phyloP scores from a whole-genome alignment of 495 filamentous ascomycete genomes.

The Aspergillus taichungensis region DNA sequence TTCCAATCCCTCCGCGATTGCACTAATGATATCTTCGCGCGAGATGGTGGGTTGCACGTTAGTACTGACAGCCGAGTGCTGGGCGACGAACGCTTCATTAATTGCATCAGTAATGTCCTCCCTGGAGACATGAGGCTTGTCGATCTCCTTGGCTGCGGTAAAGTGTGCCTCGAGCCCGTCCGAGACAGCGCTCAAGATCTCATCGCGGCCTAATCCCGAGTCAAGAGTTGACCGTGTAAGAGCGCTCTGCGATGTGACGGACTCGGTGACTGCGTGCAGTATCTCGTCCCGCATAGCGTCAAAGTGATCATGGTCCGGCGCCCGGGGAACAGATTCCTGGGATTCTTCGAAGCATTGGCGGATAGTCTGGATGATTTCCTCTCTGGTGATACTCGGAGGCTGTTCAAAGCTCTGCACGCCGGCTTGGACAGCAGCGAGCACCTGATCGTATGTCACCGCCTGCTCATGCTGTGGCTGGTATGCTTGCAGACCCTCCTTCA shows the following conservation, averaged over 20 bases:
- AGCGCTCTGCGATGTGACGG: slow-evolving; percentile 35
- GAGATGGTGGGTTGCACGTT: slow-evolving; percentile 26
- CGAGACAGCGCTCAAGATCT: slow-evolving; percentile 36
- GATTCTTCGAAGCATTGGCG: slow-evolving; percentile 54
- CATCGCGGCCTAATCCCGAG: slow-evolving; percentile 38
- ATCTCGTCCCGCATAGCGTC: slow-evolving; percentile 32
- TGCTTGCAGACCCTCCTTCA: slow-evolving; percentile 72
- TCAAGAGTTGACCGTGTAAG: slow-evolving; percentile 38
- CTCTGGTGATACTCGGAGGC: slow-evolving; percentile 58
- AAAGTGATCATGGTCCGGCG: slow-evolving; percentile 22
- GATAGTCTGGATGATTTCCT: slow-evolving; percentile 68
- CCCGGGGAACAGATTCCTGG: slow-evolving; percentile 12
- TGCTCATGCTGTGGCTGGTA: slow-evolving; percentile 53
- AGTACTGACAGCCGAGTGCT: slow-evolving; percentile 30
- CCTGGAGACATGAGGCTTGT: slow-evolving; percentile 32
- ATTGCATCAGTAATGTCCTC: slow-evolving; percentile 46
- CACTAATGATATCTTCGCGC: slow-evolving; percentile 45
- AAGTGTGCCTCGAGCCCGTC: slow-evolving; percentile 37
- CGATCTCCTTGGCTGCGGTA: slow-evolving; percentile 26
- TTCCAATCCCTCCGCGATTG: slow-evolving; percentile 49
- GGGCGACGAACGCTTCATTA: slow-evolving; percentile 44
- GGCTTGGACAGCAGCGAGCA: slow-evolving; percentile 72
- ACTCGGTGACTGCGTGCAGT: slow-evolving; percentile 29
- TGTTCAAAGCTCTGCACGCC: slow-evolving; percentile 70
- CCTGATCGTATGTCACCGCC: slow-evolving; percentile 64